phyloP scores from a whole-genome alignment of 78 protist genomes.

The Chrysochromulina tobinii region DNA sequence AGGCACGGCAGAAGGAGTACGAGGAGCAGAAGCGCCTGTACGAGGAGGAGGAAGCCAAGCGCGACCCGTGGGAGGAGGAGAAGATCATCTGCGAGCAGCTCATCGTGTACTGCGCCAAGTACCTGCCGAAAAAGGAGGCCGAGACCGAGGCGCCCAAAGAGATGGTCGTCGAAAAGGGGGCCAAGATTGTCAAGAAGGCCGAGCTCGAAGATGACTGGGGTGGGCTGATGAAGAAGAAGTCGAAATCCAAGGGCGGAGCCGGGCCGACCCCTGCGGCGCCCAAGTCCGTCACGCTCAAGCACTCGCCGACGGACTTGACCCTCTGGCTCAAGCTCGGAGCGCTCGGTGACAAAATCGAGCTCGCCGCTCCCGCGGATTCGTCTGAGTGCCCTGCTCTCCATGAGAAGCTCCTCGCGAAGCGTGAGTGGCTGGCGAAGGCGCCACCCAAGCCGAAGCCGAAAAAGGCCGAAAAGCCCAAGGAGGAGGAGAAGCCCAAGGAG shows the following conservation, averaged over 20 bases:
- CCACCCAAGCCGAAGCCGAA: conserved; percentile 18
- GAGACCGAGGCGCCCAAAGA: neutral
- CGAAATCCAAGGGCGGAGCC: neutral
- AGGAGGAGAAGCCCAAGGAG: neutral
- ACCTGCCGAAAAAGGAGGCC: neutral
- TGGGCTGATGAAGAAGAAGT: neutral
- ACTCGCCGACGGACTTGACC: neutral
- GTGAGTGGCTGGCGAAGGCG: conserved; percentile 7
- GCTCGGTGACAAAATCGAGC: neutral
- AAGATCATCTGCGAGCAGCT: neutral
- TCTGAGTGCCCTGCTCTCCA: neutral
- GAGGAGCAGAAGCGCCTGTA: neutral
- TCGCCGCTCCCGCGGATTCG: neutral
- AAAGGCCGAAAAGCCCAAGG: neutral
- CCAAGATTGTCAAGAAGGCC: neutral
- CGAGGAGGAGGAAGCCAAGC: conserved; percentile 26
- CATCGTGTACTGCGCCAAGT: neutral
- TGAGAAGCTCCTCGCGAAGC: neutral
- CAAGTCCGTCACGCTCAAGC: neutral
- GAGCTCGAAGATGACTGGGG: neutral
- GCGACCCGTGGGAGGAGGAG: conserved; percentile 33
- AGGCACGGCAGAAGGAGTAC: neutral
- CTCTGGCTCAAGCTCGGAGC: neutral
- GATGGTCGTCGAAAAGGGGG: neutral
- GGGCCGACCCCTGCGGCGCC: neutral